A percentile compares a stretch with the other conserved stretches of the same genome.
Conservation (phyloP, 106 monocot species). For the Triglochin maritima region DNA sequence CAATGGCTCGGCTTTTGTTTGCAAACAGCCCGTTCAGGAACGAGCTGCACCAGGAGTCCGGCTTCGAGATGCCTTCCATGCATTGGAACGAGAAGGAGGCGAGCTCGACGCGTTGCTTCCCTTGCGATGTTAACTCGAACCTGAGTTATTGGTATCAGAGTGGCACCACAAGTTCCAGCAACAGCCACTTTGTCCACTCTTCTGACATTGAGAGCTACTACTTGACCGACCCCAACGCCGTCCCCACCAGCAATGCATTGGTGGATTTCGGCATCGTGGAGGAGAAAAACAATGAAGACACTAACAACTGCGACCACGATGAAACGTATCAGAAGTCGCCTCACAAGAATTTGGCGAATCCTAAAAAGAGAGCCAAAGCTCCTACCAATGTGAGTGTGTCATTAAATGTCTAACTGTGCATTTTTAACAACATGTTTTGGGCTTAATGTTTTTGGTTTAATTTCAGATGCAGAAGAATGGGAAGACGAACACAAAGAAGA, state of each 20-base stretch:
- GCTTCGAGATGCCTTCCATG: not conserved
- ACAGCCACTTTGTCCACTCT: not conserved
- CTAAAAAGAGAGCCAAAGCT: not conserved
- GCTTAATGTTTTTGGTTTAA: not conserved
- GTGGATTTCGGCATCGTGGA: not conserved
- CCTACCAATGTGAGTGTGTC: not conserved
- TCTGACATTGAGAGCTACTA: not conserved
- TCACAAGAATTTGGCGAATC: not conserved
- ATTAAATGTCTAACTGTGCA: not conserved
- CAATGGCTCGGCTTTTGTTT: not conserved
- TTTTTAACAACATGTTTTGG: not conserved
- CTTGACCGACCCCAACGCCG: not conserved
- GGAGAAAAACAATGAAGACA: not conserved
- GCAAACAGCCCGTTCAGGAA: not conserved
- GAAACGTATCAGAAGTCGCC: not conserved
- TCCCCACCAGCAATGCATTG: not conserved
- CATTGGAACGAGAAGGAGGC: not conserved
- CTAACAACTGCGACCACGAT: not conserved
- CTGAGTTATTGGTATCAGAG: constrained; percentile 1
- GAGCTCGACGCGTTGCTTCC: not conserved
- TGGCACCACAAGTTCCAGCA: not conserved
- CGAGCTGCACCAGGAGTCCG: not conserved
- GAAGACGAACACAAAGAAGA: constrained; percentile 24
- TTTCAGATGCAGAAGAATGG: constrained; percentile 17
- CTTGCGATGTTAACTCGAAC: not conserved